Percentiles rank a stretch among this genome's conserved stretches.
Conservation (phyloP, 83 land plant species). For the Picea abies region DNA sequence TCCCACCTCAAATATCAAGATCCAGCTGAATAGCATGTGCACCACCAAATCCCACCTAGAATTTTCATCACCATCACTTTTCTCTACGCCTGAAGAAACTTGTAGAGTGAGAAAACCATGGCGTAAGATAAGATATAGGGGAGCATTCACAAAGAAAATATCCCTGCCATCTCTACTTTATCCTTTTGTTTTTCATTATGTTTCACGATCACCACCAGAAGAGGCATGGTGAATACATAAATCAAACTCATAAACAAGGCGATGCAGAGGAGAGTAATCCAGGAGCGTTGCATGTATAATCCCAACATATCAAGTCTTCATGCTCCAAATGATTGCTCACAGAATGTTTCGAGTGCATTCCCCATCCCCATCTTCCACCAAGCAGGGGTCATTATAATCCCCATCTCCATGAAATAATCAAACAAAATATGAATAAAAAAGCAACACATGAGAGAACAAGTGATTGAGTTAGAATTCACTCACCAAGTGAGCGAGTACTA, state of each 20-base stretch:
- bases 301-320: background rate
- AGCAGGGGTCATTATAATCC: too few relatives aligned
- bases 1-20: slow-evolving; percentile 48
- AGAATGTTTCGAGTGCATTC: slow-evolving; percentile 1
- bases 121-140: slow-evolving; percentile 62
- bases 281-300: slow-evolving; percentile 9
- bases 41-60: slow-evolving; percentile 44
- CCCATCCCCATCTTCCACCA: background rate
- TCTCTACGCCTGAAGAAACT: slow-evolving; percentile 79
- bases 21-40: slow-evolving; percentile 65
- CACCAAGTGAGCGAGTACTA: slow-evolving; percentile 39
- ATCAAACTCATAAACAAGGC: background rate
- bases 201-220: too few relatives aligned
- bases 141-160: slow-evolving; percentile 59
- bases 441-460: too few relatives aligned
- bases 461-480: too few relatives aligned
- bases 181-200: background rate
- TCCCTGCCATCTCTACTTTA: slow-evolving; percentile 40
- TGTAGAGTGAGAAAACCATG: slow-evolving; percentile 19
- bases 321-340: slow-evolving; percentile 22
- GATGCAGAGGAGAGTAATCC: background rate
- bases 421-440: too few relatives aligned
- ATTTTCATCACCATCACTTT: slow-evolving; percentile 70
- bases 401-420: too few relatives aligned
- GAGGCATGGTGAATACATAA: too few relatives aligned